Conservation (phyloP, 495 filamentous ascomycete genomes). For the Monascus purpureus region DNA sequence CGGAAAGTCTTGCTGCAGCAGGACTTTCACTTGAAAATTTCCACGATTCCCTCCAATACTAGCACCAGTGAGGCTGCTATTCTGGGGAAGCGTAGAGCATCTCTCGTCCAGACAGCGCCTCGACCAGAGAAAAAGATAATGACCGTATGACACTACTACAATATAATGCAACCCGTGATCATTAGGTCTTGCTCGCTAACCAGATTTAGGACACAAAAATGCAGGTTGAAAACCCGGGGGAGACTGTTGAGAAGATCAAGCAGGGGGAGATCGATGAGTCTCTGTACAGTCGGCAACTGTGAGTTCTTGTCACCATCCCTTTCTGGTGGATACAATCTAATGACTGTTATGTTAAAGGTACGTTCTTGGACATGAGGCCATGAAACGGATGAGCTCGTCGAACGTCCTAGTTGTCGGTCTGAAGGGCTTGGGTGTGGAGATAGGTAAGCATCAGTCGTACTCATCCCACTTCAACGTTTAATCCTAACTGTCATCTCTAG, state of each 20-base stretch:
- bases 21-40: conserved; percentile 31
- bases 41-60: conserved; percentile 43
- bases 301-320: conserved; percentile 11
- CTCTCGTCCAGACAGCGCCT: conserved; percentile 51
- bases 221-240: conserved; percentile 59
- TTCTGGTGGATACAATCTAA: conserved; percentile 3
- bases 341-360: conserved; percentile 37
- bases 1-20: conserved; percentile 41
- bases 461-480: conserved; percentile 3
- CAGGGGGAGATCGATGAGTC: conserved; percentile 84
- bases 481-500: conserved; percentile 22
- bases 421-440: conserved; percentile 91
- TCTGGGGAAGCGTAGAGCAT: conserved; percentile 77
- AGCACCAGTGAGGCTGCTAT: conserved; percentile 42
- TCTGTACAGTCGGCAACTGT: conserved; percentile 93
- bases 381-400: conserved; percentile 97
- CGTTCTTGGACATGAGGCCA: conserved; percentile 96
- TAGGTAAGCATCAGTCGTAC: conserved; percentile 37
- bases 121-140: conserved; percentile 71
- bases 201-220: conserved; percentile 49
- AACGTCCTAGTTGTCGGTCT: conserved; percentile 87
- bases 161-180: too few relatives aligned
- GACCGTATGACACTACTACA: conserved; percentile 45
- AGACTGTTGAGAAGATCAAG: conserved; percentile 43
- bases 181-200: too few relatives aligned